Evolutionary conservation across 192 early-diverging fungal genomes (phyloP).

Genomic region (Helicostylum pulchrum): DNA sequence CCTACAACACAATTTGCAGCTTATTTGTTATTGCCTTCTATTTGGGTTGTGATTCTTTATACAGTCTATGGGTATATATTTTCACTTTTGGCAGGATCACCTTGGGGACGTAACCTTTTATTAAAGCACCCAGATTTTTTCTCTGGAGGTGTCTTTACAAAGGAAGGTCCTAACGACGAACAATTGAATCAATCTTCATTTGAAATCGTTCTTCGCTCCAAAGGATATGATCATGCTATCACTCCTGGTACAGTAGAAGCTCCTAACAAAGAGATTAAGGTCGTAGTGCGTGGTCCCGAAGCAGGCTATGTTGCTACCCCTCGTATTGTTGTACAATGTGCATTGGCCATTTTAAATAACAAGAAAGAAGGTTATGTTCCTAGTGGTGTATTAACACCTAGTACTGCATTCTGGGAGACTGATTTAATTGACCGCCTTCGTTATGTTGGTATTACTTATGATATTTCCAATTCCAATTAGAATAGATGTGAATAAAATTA

Average conservation of each 20-base stretch:
- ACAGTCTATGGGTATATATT: constrained; percentile 36
- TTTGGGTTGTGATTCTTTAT: constrained; percentile 25
- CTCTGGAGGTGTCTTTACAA: constrained; percentile 54
- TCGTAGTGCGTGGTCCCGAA: constrained; percentile 62
- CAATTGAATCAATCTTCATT: constrained; percentile 57
- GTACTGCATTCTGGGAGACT: constrained; percentile 51
- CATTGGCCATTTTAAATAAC: constrained; percentile 47
- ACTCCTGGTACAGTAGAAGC: neutral
- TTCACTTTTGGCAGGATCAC: constrained; percentile 42
- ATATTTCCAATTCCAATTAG: constrained; percentile 16
- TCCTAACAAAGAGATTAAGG: constrained; percentile 48
- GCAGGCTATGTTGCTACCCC: constrained; percentile 65
- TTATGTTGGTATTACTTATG: constrained; percentile 49
- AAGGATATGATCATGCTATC: constrained; percentile 44
- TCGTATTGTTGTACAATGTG: constrained; percentile 51
- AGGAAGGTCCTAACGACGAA: constrained; percentile 49
- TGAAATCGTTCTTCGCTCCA: constrained; percentile 47
- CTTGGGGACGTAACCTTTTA: constrained; percentile 53
- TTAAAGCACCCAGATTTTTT: constrained; percentile 58
- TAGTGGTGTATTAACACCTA: constrained; percentile 49
- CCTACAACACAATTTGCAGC: constrained; percentile 60
- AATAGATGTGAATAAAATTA: neutral
- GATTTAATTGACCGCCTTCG: constrained; percentile 44
- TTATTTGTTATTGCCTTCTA: constrained; percentile 51
- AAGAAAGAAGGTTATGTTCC: constrained; percentile 37